Conservation (phyloP, 768 basidiomycete genomes). For the Clavulina sp. region DNA sequence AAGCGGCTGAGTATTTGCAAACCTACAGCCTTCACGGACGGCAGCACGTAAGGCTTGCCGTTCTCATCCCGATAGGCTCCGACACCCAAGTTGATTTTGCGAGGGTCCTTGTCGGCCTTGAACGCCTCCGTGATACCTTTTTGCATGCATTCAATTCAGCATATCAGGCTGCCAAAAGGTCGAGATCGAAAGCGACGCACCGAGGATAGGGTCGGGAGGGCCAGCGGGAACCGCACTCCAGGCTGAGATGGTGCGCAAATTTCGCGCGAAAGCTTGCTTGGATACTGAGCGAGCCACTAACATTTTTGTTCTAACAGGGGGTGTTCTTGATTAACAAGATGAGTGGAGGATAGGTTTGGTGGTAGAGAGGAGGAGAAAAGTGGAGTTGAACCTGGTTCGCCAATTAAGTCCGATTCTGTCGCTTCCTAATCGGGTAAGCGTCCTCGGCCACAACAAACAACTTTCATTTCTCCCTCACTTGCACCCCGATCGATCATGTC, state of each 20-base stretch:
- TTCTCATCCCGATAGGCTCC: constrained; percentile 89
- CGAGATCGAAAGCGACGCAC: constrained; percentile 24
- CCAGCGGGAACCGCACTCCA: constrained; percentile 77
- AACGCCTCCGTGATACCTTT: constrained; percentile 88
- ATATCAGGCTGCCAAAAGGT: background rate
- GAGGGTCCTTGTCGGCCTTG: constrained; percentile 82
- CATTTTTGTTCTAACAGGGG: too few relatives aligned
- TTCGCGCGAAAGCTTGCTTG: background rate
- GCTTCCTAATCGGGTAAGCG: too few relatives aligned
- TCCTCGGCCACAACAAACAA: too few relatives aligned
- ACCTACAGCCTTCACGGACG: constrained; percentile 66
- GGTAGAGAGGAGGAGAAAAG: too few relatives aligned
- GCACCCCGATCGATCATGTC: too few relatives aligned
- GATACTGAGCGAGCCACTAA: too few relatives aligned
- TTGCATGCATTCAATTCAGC: background rate
- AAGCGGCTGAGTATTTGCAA: background rate
- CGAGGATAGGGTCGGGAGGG: constrained; percentile 86
- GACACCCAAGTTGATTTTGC: constrained; percentile 96
- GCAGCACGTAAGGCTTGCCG: constrained; percentile 90
- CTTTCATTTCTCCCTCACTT: too few relatives aligned
- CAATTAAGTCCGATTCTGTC: too few relatives aligned
- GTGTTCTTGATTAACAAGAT: too few relatives aligned
- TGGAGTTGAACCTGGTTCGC: too few relatives aligned
- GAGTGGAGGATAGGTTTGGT: too few relatives aligned
- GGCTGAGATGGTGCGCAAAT: constrained; percentile 32